Evolutionary conservation across 176 grass and related monocot species (phyloP).

Genomic region (Olyra latifolia): DNA sequence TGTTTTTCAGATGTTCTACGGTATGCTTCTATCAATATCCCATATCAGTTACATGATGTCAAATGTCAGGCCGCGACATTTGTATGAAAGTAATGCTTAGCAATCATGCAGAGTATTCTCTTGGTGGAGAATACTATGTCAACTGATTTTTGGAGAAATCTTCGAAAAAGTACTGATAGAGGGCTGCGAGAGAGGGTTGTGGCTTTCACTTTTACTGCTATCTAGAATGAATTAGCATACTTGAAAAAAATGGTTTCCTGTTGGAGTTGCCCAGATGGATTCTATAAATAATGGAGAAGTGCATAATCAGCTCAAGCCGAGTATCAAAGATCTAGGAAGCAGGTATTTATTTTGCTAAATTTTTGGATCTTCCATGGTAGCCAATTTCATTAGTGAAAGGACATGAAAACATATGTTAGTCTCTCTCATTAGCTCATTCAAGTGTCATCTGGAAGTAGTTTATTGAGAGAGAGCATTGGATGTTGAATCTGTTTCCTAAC

Average conservation of each 20-base stretch:
- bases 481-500: not conserved
- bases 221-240: slow-evolving; percentile 34
- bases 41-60: slow-evolving; percentile 37
- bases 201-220: slow-evolving; percentile 56
- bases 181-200: slow-evolving; percentile 64
- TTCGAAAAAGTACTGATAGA: slow-evolving; percentile 62
- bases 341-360: slow-evolving; percentile 33
- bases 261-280: slow-evolving; percentile 72
- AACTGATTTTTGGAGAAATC: slow-evolving; percentile 53
- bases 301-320: slow-evolving; percentile 44
- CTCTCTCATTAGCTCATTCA: not conserved
- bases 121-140: slow-evolving; percentile 4
- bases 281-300: slow-evolving; percentile 36
- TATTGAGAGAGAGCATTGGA: not conserved
- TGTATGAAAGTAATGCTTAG: slow-evolving; percentile 66
- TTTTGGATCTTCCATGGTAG: not conserved
- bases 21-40: slow-evolving; percentile 31
- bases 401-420: not conserved
- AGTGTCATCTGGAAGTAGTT: not conserved
- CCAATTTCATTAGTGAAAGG: not conserved
- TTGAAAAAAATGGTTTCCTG: slow-evolving; percentile 42
- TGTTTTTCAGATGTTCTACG: slow-evolving; percentile 39
- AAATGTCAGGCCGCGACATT: slow-evolving; percentile 46
- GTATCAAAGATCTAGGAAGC: slow-evolving; percentile 50
- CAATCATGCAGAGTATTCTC: slow-evolving; percentile 7